A percentile compares a stretch with the other conserved stretches of the same genome.
Conservation (phyloP, 352 stramenopile genomes). For the Pythium insidiosum region DNA sequence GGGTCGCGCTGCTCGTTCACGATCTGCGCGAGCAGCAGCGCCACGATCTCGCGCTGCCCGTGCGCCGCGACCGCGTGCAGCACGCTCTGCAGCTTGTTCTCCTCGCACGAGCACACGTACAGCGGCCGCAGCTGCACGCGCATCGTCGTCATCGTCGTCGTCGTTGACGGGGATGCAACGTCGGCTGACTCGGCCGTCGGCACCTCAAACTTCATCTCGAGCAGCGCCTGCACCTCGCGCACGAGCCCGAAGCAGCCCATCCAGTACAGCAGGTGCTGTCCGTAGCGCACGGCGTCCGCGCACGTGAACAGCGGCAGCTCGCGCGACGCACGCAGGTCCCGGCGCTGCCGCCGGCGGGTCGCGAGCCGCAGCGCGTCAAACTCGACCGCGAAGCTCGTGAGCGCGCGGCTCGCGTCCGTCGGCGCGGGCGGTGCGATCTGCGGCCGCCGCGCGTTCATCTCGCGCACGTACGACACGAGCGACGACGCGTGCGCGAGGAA, state of each 20-base stretch:
- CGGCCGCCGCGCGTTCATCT: constrained; percentile 53
- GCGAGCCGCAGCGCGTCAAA: too few relatives aligned
- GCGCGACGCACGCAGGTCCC: too few relatives aligned
- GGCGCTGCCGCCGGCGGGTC: too few relatives aligned
- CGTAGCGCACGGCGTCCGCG: constrained; percentile 49
- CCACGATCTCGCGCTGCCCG: constrained; percentile 40
- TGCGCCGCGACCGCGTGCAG: constrained; percentile 49
- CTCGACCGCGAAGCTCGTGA: too few relatives aligned
- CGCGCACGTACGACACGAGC: constrained; percentile 37
- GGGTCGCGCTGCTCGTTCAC: constrained; percentile 29
- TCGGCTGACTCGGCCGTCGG: not conserved
- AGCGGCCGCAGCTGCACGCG: constrained; percentile 26
- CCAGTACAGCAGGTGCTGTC: constrained; percentile 76
- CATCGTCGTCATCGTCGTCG: not conserved
- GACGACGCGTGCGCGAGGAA: constrained; percentile 37
- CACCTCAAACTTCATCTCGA: constrained; percentile 26
- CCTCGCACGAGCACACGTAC: constrained; percentile 59
- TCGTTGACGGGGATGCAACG: not conserved
- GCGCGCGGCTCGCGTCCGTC: too few relatives aligned
- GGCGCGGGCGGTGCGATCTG: too few relatives aligned
- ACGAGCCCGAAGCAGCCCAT: constrained; percentile 59
- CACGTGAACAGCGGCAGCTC: constrained; percentile 22
- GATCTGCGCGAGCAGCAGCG: constrained; percentile 40
- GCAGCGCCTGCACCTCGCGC: constrained; percentile 33
- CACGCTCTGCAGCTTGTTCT: constrained; percentile 54